Percentiles rank a stretch among this genome's conserved stretches.
phyloP scores from a whole-genome alignment of 805 yeast genomes.

The Myxozyma vanderwaltii region DNA sequence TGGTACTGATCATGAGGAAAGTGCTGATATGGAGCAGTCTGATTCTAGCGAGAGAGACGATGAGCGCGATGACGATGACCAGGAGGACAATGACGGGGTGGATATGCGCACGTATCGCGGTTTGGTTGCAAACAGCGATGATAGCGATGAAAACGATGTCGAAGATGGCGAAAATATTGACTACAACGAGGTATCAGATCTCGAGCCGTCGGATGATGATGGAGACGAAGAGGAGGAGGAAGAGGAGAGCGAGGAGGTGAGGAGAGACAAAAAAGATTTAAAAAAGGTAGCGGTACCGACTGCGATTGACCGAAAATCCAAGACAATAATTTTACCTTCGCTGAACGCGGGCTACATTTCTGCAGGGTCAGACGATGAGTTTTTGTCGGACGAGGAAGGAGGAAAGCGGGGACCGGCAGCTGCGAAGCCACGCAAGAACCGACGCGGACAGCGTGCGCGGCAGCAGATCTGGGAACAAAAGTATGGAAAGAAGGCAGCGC shows the following conservation, averaged over 20 bases:
- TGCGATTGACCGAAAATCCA: constrained; percentile 18
- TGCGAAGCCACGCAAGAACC: constrained; percentile 61
- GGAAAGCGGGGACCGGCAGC: constrained; percentile 22
- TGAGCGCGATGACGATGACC: constrained; percentile 34
- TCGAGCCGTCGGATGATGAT: constrained; percentile 8
- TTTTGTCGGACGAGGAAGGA: constrained; percentile 45
- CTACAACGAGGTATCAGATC: constrained; percentile 11
- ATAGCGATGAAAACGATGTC: constrained; percentile 6
- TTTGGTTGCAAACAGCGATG: constrained; percentile 14
- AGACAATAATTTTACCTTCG: constrained; percentile 57
- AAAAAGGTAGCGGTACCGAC: not conserved
- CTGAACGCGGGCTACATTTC: constrained; percentile 80
- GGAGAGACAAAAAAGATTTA: too few species aligned
- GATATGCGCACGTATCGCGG: constrained; percentile 8
- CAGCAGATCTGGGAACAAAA: constrained; percentile 95
- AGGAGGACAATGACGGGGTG: constrained; percentile 36
- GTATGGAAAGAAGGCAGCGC: constrained; percentile 82
- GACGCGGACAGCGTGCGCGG: constrained; percentile 97
- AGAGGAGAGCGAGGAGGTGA: not conserved
- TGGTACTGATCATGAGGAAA: constrained; percentile 6
- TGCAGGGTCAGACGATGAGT: constrained; percentile 64
- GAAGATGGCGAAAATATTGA: constrained; percentile 16
- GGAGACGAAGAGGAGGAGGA: not conserved
- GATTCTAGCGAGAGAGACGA: constrained; percentile 35
- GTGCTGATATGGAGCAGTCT: constrained; percentile 29